phyloP scores from a whole-genome alignment of 176 grass and related monocot species.

The Carex littledalei region DNA sequence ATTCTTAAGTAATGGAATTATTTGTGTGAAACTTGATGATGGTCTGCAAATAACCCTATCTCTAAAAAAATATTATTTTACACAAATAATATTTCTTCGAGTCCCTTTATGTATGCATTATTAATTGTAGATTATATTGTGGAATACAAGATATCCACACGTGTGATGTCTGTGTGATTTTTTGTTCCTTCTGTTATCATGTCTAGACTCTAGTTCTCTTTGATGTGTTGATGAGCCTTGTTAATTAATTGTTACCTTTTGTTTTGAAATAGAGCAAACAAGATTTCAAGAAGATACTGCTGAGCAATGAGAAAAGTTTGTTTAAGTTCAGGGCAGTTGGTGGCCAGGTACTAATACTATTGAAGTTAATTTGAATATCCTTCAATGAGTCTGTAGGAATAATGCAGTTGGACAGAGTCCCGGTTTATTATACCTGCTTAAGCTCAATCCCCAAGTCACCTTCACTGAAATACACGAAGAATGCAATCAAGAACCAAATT shows the following conservation, averaged over 20 bases:
- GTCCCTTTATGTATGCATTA: neutral
- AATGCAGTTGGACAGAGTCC: neutral
- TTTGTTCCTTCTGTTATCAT: neutral
- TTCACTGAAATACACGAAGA: neutral
- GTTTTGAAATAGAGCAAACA: conserved; percentile 47
- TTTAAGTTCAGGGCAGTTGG: conserved; percentile 95
- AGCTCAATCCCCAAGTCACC: neutral
- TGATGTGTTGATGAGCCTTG: neutral
- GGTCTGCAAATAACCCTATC: neutral
- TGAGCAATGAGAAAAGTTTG: conserved; percentile 69
- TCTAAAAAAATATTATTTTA: neutral
- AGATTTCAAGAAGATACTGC: conserved; percentile 66
- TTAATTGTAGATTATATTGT: neutral
- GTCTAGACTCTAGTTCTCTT: neutral
- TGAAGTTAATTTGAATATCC: conserved; percentile 15
- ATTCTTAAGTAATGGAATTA: neutral
- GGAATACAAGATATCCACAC: neutral
- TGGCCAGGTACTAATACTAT: conserved; percentile 52
- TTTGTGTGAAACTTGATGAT: neutral
- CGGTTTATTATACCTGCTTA: neutral
- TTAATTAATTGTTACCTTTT: conserved; percentile 14
- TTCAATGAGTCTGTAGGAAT: neutral
- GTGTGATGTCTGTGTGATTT: neutral
- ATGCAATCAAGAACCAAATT: neutral
- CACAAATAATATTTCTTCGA: neutral